Conservation (phyloP, 768 basidiomycete species). For the Candolleomyces efflorescens region DNA sequence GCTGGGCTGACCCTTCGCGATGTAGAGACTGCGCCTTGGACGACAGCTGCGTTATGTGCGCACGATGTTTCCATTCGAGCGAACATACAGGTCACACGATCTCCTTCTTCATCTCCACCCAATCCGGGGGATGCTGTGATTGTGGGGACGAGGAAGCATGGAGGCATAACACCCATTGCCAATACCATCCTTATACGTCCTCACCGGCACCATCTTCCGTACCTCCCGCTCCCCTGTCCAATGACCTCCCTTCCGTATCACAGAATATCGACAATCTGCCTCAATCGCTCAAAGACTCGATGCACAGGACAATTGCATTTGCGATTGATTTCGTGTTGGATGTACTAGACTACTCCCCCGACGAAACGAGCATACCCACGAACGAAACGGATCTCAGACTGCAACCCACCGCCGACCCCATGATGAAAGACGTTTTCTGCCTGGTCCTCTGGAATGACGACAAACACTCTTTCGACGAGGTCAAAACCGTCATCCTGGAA, state of each 20-base stretch:
- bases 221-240: constrained; percentile 35
- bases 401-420: constrained; percentile 74
- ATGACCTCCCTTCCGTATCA: constrained; percentile 56
- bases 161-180: constrained; percentile 63
- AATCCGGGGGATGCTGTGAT: constrained; percentile 92
- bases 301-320: constrained; percentile 69
- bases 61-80: constrained; percentile 86
- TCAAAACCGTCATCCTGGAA: constrained; percentile 68
- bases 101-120: constrained; percentile 89
- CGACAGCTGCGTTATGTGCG: constrained; percentile 86
- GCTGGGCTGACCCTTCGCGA: constrained; percentile 2
- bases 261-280: constrained; percentile 55
- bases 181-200: constrained; percentile 59
- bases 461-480: constrained; percentile 90
- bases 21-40: constrained; percentile 86
- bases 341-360: constrained; percentile 77
- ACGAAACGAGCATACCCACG: constrained; percentile 64
- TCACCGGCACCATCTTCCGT: constrained; percentile 37
- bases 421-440: constrained; percentile 75
- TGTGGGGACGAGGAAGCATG: constrained; percentile 92
- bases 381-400: constrained; percentile 67
- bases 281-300: constrained; percentile 65
- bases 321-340: constrained; percentile 82
- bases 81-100: constrained; percentile 86
- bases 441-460: constrained; percentile 96